A percentile compares a stretch with the other conserved stretches of the same genome.
Evolutionary conservation across 768 basidiomycete genomes (phyloP).

Genomic region (Dendrothele bispora): DNA sequence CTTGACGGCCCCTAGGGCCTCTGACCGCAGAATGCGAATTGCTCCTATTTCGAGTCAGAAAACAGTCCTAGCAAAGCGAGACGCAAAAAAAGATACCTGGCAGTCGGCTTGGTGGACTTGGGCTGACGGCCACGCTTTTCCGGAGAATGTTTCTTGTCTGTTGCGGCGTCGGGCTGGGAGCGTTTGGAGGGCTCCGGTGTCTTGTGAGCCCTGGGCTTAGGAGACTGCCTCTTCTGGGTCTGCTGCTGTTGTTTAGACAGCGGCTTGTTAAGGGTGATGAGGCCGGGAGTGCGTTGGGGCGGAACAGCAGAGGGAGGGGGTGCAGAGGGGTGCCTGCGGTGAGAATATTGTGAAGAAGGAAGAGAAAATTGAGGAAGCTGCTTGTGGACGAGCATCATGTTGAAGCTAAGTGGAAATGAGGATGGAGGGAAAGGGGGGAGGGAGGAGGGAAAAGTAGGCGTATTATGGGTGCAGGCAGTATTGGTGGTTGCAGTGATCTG

Average conservation of each 20-base stretch:
- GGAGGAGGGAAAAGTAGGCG: slow-evolving; percentile 14
- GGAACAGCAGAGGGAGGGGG: slow-evolving; percentile 67
- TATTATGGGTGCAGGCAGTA: slow-evolving; percentile 4
- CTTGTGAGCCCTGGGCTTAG: slow-evolving; percentile 30
- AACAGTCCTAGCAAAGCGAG: slow-evolving; percentile 7
- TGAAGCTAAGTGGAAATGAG: slow-evolving; percentile 9
- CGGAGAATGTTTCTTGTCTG: slow-evolving; percentile 32
- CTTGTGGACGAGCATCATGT: slow-evolving; percentile 53
- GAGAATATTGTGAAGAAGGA: slow-evolving; percentile 31
- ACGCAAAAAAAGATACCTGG: slow-evolving; percentile 32
- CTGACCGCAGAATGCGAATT: slow-evolving; percentile 42
- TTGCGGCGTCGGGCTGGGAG: slow-evolving; percentile 20
- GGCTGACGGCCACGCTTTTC: slow-evolving; percentile 30
- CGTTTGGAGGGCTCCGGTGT: slow-evolving; percentile 30
- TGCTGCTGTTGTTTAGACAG: slow-evolving; percentile 34
- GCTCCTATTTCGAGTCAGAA: slow-evolving; percentile 33
- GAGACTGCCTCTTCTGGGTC: slow-evolving; percentile 32
- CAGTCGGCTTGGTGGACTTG: slow-evolving; percentile 40
- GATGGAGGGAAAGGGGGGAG: slow-evolving; percentile 11
- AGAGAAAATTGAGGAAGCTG: slow-evolving; percentile 36
- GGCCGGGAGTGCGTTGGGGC: slow-evolving; percentile 71
- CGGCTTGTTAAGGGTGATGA: slow-evolving; percentile 70
- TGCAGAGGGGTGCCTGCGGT: slow-evolving; percentile 70
- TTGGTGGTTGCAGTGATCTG: no score
- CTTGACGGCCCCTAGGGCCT: slow-evolving; percentile 58